A percentile compares a stretch with the other conserved stretches of the same genome.
Conservation (phyloP, 2,329 filamentous ascomycete genomes). For the Lasiodiplodia sp. region DNA sequence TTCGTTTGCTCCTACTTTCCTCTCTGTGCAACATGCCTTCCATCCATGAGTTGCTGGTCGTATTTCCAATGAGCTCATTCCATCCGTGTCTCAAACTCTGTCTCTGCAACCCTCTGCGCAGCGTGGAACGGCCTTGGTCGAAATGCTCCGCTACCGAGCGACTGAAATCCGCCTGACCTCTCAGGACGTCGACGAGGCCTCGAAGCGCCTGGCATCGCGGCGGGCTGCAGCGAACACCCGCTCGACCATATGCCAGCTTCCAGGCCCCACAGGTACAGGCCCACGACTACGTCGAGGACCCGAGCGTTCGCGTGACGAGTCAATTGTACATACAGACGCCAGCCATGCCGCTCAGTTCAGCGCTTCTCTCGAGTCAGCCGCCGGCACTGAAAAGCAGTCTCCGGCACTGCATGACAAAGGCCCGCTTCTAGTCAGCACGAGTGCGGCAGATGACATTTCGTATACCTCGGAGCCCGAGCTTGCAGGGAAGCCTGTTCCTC, state of each 20-base stretch:
- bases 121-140: constrained; percentile 3
- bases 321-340: constrained; percentile 32
- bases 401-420: not conserved
- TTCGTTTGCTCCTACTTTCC: not conserved
- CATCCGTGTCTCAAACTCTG: constrained; percentile 13
- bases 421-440: not conserved
- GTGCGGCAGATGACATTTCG: constrained; percentile 20
- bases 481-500: constrained; percentile 13
- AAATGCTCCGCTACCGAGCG: constrained; percentile 46
- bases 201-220: constrained; percentile 41
- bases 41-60: not conserved
- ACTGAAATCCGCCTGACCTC: constrained; percentile 47
- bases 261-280: constrained; percentile 29
- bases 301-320: constrained; percentile 41
- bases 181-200: constrained; percentile 46
- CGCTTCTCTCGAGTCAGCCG: constrained; percentile 8
- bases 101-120: constrained; percentile 2
- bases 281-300: constrained; percentile 42
- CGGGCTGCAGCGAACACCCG: constrained; percentile 33
- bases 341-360: constrained; percentile 11
- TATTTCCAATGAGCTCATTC: constrained; percentile 9
- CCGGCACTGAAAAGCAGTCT: not conserved
- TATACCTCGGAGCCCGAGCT: constrained; percentile 27
- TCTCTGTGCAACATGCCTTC: constrained; percentile 24
- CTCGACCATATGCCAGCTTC: constrained; percentile 19